These are phyloP conservation scores for Candida sanyaensis DNA, from an alignment of 1,139 yeast genomes.

Conservation along the genomic window DNA sequence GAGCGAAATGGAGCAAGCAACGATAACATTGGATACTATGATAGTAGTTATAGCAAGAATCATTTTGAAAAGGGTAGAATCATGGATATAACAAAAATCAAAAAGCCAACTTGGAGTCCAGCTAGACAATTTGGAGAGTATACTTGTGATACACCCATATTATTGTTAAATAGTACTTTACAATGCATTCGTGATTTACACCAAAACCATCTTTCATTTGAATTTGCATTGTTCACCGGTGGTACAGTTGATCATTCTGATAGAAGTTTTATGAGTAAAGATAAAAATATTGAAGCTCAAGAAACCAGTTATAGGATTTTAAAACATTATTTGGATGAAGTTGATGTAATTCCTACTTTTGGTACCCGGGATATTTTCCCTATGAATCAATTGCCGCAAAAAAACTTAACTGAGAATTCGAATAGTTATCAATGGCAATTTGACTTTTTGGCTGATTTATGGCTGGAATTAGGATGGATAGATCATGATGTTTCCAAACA, in stretches of 20 bases:
- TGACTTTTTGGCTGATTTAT: constrained; percentile 28
- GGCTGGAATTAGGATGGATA: constrained; percentile 43
- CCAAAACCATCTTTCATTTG: constrained; percentile 27
- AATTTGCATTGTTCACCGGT: constrained; percentile 33
- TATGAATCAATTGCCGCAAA: constrained; percentile 25
- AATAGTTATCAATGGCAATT: constrained; percentile 27
- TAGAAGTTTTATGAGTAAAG: constrained; percentile 19
- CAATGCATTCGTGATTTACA: constrained; percentile 24
- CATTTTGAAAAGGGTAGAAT: constrained; percentile 26
- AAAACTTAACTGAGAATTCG: constrained; percentile 14
- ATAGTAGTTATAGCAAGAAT: constrained; percentile 23
- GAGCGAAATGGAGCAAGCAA: constrained; percentile 15
- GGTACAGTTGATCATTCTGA: constrained; percentile 29
- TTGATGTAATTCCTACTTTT: constrained; percentile 29
- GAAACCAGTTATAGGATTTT: constrained; percentile 21
- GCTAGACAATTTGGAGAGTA: constrained; percentile 35
- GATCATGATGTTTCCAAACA: constrained; percentile 27
- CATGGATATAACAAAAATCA: constrained; percentile 19
- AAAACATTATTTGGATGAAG: constrained; percentile 22
- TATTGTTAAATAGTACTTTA: constrained; percentile 30
- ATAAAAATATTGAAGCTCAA: constrained; percentile 15
- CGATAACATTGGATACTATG: constrained; percentile 22
- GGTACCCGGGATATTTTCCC: constrained; percentile 32
- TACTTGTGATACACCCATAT: constrained; percentile 29
- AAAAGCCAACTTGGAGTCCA: constrained; percentile 24